Evolutionary conservation across 345 rosid species (phyloP).

Genomic region (Ceriops tagal): DNA sequence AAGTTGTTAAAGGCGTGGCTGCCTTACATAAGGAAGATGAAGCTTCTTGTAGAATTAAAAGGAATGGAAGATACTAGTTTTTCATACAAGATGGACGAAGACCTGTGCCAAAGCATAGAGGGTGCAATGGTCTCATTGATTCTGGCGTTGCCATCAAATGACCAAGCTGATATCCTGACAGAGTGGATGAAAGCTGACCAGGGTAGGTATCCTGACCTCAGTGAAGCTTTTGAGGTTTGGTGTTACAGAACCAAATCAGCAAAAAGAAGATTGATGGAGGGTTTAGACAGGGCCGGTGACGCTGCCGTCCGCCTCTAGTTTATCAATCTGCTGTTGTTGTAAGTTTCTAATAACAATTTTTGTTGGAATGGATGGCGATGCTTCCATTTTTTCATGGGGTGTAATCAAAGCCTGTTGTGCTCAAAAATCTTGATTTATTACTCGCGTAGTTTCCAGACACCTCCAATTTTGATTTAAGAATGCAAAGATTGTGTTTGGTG

Average conservation of each 20-base stretch:
- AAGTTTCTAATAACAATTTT: neutral
- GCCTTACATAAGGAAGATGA: conserved; percentile 75
- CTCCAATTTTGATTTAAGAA: neutral
- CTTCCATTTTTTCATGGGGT: conserved; percentile 9
- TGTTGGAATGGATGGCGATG: conserved; percentile 1
- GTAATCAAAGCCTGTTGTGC: neutral
- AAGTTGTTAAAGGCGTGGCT: conserved; percentile 70
- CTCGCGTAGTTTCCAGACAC: neutral
- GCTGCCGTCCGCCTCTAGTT: conserved; percentile 34
- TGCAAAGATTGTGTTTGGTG: neutral
- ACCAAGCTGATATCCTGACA: conserved; percentile 78
- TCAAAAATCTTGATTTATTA: neutral
- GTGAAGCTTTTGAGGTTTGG: conserved; percentile 96
- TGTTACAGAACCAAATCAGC: conserved; percentile 94
- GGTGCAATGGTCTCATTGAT: conserved; percentile 70
- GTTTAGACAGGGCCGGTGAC: conserved; percentile 38
- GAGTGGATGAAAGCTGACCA: conserved; percentile 79
- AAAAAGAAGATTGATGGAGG: conserved; percentile 74
- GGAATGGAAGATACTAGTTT: conserved; percentile 39
- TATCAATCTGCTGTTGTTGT: conserved; percentile 12
- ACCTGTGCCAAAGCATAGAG: conserved; percentile 69
- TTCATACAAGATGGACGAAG: conserved; percentile 70
- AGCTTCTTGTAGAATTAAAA: conserved; percentile 59
- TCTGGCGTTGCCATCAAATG: conserved; percentile 74
- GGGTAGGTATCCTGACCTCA: conserved; percentile 74